A percentile compares a stretch with the other conserved stretches of the same genome.
Conservation (phyloP, 108 stramenopile genomes). For the Nitzschia palea region DNA sequence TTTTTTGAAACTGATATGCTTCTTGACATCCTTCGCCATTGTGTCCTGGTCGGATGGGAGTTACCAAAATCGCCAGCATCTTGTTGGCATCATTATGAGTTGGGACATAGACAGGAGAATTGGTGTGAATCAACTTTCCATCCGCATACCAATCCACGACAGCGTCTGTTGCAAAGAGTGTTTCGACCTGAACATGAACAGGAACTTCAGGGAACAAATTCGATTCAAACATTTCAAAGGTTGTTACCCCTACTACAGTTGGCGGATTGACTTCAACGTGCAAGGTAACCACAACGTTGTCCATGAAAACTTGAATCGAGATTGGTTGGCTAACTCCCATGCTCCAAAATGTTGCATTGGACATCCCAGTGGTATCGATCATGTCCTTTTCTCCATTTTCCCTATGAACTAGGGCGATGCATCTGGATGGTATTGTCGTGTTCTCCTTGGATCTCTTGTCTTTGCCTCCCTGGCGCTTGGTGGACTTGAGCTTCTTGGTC, state of each 20-base stretch:
- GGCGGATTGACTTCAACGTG: slow-evolving; percentile 56
- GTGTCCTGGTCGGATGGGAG: slow-evolving; percentile 20
- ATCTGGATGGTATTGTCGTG: not conserved
- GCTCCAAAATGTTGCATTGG: slow-evolving; percentile 9
- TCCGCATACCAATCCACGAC: slow-evolving; percentile 68
- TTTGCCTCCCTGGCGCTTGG: not conserved
- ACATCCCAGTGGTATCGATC: not conserved
- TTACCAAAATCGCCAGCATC: slow-evolving; percentile 17
- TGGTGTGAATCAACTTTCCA: slow-evolving; percentile 7
- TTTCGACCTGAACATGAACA: slow-evolving; percentile 40
- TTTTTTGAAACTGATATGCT: slow-evolving; percentile 35
- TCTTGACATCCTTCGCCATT: slow-evolving; percentile 31
- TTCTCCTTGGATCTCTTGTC: not conserved
- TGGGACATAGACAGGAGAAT: slow-evolving; percentile 29
- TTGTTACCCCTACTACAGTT: slow-evolving; percentile 45
- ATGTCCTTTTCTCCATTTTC: not conserved
- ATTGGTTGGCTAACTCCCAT: not conserved
- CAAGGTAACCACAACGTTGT: slow-evolving; percentile 14
- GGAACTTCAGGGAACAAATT: slow-evolving; percentile 56
- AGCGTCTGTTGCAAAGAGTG: slow-evolving; percentile 43
- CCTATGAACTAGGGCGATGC: not conserved
- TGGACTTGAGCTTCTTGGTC: not conserved
- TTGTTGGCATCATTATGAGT: slow-evolving; percentile 29
- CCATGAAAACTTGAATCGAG: not conserved
- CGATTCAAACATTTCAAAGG: slow-evolving; percentile 59